Base-by-base conservation (phyloP, 1,139 yeast species). In the Hyphopichia wangnamkhiaoensis region DNA sequence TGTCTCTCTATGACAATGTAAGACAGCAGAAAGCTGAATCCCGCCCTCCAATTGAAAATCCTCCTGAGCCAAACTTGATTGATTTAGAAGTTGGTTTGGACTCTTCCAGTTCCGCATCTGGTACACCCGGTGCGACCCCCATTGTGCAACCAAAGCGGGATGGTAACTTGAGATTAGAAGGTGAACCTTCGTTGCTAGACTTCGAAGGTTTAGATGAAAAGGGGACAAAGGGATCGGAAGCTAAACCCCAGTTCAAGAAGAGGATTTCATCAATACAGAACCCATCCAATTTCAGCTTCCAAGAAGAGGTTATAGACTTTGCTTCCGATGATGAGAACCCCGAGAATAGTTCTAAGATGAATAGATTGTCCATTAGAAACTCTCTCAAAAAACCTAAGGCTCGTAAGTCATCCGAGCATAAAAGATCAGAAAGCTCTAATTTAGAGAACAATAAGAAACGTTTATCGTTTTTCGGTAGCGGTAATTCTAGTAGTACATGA, bases 301-400 rank as follows among this genome's bases (percentile, higher is more conserved):
- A 68, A 47, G 76, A 73, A 48, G 75, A 73, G 44, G 73, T 71
- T 6, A 65, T 73, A 35, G 77, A 73, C 46, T 73, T 71, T 60
- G 77, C 73, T 1, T 68, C 75, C 4, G 78, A 73, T 48, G 77
- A 73, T 47, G 78, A 73, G 43, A 65, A 65, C 40, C 70, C 72
- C 1, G 68, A 58, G 5, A 59, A 66, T 41, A 60, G 60, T 15
- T 65, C 73, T 1, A 53, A 56, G 30, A 68, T 73, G 76, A 72
- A 57, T 48, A 52, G 78, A 27, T 49, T 73, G 26, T 61, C 74
- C 4, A 72, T 73, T 33, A 52, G 78, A 38, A 63, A 64, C 35
- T 68, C 76, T 3, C 58, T 73, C 38, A 67, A 58, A 50, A 63
- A 61, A 35, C 62, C 65, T 17, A 66, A 63, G 46, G 48, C 65